phyloP scores from a whole-genome alignment of 2,329 filamentous ascomycete species.

The Phyllosticta paracitricarpa region DNA sequence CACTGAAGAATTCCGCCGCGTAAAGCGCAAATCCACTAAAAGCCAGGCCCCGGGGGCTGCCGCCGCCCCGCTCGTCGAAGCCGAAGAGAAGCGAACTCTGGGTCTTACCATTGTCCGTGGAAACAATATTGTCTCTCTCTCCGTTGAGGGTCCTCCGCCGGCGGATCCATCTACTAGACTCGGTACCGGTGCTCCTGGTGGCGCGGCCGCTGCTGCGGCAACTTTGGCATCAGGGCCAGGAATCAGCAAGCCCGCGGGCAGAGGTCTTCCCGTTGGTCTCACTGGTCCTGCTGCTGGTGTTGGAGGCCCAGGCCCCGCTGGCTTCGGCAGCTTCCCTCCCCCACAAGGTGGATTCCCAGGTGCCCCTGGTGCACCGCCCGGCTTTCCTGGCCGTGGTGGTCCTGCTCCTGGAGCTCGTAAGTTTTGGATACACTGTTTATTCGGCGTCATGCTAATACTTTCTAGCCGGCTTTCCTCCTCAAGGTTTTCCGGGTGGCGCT shows the following conservation, averaged over 20 bases:
- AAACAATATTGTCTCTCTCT: slow-evolving; percentile 87
- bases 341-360: slow-evolving; percentile 43
- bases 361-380: slow-evolving; percentile 19
- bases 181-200: slow-evolving; percentile 63
- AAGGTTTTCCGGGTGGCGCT: slow-evolving; percentile 23
- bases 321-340: slow-evolving; percentile 42
- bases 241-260: slow-evolving; percentile 80
- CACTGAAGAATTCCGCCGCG: slow-evolving; percentile 91
- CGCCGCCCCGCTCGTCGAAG: slow-evolving; percentile 61
- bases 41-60: slow-evolving; percentile 52
- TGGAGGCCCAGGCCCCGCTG: slow-evolving; percentile 62
- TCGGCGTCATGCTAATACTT: slow-evolving; percentile 12
- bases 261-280: slow-evolving; percentile 72
- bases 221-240: slow-evolving; percentile 70
- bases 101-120: slow-evolving; percentile 91
- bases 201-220: slow-evolving; percentile 49
- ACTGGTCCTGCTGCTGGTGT: slow-evolving; percentile 84
- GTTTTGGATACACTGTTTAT: not conserved
- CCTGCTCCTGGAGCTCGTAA: slow-evolving; percentile 21
- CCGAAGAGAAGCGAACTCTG: slow-evolving; percentile 95
- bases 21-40: slow-evolving; percentile 77
- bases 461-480: slow-evolving; percentile 17
- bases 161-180: slow-evolving; percentile 86
- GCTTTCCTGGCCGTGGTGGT: slow-evolving; percentile 22
- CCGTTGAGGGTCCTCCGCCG: slow-evolving; percentile 90